A percentile compares a stretch with the other conserved stretches of the same genome.
phyloP scores from a whole-genome alignment of 495 filamentous ascomycete species.

The Sporormia fimetaria region DNA sequence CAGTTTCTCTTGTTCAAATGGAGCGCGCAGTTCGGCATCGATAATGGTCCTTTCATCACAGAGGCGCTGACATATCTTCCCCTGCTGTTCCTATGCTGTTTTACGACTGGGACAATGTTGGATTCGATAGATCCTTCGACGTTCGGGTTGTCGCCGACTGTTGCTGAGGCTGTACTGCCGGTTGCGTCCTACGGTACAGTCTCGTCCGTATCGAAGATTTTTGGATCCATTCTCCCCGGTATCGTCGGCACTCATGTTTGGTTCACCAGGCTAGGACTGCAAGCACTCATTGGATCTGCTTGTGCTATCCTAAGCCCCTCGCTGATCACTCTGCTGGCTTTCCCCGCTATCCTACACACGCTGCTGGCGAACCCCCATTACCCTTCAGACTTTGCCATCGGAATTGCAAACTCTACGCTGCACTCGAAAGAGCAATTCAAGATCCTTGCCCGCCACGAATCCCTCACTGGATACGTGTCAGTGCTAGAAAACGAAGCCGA shows the following conservation, averaged over 20 bases:
- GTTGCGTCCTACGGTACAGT: constrained; percentile 48
- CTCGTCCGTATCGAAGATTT: constrained; percentile 48
- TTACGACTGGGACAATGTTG: constrained; percentile 50
- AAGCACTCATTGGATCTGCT: constrained; percentile 49
- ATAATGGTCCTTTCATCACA: constrained; percentile 61
- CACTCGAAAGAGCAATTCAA: constrained; percentile 40
- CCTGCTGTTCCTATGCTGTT: constrained; percentile 54
- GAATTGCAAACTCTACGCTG: constrained; percentile 53
- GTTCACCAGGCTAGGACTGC: constrained; percentile 59
- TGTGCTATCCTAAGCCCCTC: constrained; percentile 60
- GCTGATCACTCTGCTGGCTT: constrained; percentile 47
- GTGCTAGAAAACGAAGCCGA: constrained; percentile 58
- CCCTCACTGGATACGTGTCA: constrained; percentile 81
- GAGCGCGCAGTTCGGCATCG: constrained; percentile 53
- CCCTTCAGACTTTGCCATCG: constrained; percentile 40
- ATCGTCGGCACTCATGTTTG: constrained; percentile 50
- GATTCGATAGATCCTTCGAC: constrained; percentile 47
- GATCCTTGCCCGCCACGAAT: constrained; percentile 69
- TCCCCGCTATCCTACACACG: constrained; percentile 62
- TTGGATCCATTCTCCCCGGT: constrained; percentile 41
- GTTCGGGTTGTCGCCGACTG: constrained; percentile 38
- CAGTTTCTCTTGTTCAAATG: constrained; percentile 56
- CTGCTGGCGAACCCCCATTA: constrained; percentile 61
- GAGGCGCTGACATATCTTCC: constrained; percentile 62
- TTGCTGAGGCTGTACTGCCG: constrained; percentile 48